Evolutionary conservation across 352 stramenopile genomes (phyloP), one percentile per base, ranked within the genome.

Genomic region (Elongisporangium undulatum): DNA sequence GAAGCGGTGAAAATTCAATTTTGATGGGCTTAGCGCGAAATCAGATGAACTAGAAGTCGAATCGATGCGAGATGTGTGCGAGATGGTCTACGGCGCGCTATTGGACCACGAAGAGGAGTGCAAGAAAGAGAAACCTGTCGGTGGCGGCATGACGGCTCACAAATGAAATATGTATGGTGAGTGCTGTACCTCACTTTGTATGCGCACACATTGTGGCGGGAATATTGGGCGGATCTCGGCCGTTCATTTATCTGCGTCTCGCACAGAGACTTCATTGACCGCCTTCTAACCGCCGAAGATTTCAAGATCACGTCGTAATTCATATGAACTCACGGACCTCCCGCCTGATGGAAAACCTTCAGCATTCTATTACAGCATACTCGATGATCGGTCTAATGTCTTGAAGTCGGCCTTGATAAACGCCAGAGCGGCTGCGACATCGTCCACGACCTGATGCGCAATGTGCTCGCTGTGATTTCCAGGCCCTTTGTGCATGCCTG

Each of bases 371-470:
- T 15, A 41, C 5, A 41, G 26, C 26, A 34, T 34, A 34, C 26
- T 34, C n/a, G n/a, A n/a, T 34, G 26, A 34, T 41, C 29, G 29
- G 29, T 41, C 29, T 41, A 41, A 34, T 41, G 29, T 9, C 13
- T 41, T 41, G 8, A 82, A 83, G 55, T 85, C 75, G 17, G 70
- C n/a, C 56, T 82, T 67, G 64, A 85, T 85, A 59, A 82, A 85
- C 39, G 64, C 53, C 6, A 85, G 67, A 45, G 71, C 75, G 24
- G 64, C 60, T 8, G 23, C 39, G 16, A 85, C 73, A 55, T 85
- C 66, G 19, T 69, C 58, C 15, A 85, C 75, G 26, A 83, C 66
- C 29, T 75, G 51, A 59, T 83, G 75, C 50, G 68, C 75, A 17
- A 64, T 56, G 62, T 83, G 55, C 8, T 67, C 45, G 5, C 62